These are phyloP conservation scores for Phytopythium boreale DNA, from an alignment of 352 stramenopile species.

Conservation along the genomic window DNA sequence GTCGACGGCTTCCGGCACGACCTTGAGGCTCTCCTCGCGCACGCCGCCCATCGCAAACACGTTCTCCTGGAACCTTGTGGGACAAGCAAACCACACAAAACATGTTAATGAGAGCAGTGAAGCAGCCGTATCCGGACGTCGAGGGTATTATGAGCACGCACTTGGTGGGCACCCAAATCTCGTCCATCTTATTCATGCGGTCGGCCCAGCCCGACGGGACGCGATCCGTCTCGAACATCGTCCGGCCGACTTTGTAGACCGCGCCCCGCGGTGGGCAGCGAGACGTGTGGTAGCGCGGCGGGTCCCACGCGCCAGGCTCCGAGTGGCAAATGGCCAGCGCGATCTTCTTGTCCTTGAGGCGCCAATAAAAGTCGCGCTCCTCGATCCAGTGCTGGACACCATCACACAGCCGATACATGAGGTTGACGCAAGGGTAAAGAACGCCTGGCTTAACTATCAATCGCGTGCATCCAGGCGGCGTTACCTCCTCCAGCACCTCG, in stretches of 20 bases:
- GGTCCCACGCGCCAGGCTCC: slow-evolving; percentile 91
- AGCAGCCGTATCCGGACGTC: too few species aligned
- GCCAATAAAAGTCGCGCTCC: slow-evolving; percentile 66
- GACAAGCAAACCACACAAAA: too few species aligned
- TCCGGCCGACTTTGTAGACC: slow-evolving; percentile 79
- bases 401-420: background rate
- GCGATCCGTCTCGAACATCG: slow-evolving; percentile 95
- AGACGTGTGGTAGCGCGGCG: slow-evolving; percentile 62
- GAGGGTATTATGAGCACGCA: slow-evolving; percentile 12
- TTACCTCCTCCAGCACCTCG: slow-evolving; percentile 37
- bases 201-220: slow-evolving; percentile 86
- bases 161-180: slow-evolving; percentile 91
- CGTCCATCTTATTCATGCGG: slow-evolving; percentile 90
- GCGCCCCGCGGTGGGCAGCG: slow-evolving; percentile 51
- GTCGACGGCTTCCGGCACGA: slow-evolving; percentile 89
- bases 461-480: background rate
- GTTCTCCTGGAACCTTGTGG: slow-evolving; percentile 67
- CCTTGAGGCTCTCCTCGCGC: slow-evolving; percentile 41
- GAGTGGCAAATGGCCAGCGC: slow-evolving; percentile 89
- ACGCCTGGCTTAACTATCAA: background rate
- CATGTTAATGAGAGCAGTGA: too few species aligned
- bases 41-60: slow-evolving; percentile 70
- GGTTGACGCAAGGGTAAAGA: background rate
- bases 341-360: slow-evolving; percentile 30
- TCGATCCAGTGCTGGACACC: slow-evolving; percentile 67